Evolutionary conservation across 2,329 filamentous ascomycete species (phyloP), one percentile per base, ranked within the genome.

Genomic region (Talaromyces atroroseus): DNA sequence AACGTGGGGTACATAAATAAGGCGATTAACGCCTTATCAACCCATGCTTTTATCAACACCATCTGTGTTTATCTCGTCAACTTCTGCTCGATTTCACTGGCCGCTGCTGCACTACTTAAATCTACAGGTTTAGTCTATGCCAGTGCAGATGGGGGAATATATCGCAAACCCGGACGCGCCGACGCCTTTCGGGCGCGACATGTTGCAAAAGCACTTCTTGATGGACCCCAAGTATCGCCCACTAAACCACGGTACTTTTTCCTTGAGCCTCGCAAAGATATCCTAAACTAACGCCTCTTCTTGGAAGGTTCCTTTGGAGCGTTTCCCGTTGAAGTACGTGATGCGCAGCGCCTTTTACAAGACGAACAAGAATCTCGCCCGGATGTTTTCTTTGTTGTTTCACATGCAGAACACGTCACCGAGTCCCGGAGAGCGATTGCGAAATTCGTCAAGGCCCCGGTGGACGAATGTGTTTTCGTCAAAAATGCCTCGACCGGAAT

Each of bases 301-400:
- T 16, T 32, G 18, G 20, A 7, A 68, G 63, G 90, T 49, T 95
- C 90, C 0, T 96, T 89, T 68, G 92, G 92, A 34, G 85, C 86
- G 1, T 85, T 86, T 64, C 91, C 92, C 3, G 76, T 73, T 10
- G 68, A 73, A 20, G 78, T 96, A 58, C 81, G 79, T 16, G 71
- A 80, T 14, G 79, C 78, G 50, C 78, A 87, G 20, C 83, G 81
- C 16, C 65, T 76, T n/a, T 88, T 86, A 65, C 86, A 92, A 67
- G 81, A 86, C 59, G 73, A 77, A 3, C 75, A 79, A 36, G 91
- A 96, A 74, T 75, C 80, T 1, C 77, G 76, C 0, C 89, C 91
- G 0, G 92, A 96, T 72, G 70, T 74, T 6, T 96, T 91, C 75
- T 85, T 92, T 66, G 84, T 88, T 23, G 88, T 87, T 67, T 78